These are phyloP conservation scores for Dioszegia hungarica DNA, from an alignment of 768 basidiomycete species.

Conservation along the genomic window DNA sequence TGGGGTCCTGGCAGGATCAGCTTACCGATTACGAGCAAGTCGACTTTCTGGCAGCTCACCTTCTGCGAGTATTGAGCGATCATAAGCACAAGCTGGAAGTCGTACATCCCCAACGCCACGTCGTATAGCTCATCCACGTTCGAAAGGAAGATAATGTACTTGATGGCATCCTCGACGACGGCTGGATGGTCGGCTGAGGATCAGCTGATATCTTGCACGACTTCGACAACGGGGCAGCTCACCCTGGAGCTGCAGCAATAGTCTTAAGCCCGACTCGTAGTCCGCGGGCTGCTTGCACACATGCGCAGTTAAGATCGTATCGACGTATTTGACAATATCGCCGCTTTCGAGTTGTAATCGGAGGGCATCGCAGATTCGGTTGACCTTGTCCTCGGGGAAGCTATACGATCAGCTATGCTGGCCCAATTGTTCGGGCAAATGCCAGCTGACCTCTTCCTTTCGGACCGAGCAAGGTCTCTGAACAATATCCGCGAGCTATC, in stretches of 20 bases:
- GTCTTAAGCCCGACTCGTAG: slow-evolving; percentile 72
- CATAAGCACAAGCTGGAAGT: slow-evolving; percentile 91
- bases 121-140: slow-evolving; percentile 88
- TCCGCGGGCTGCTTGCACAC: slow-evolving; percentile 88
- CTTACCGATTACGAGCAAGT: slow-evolving; percentile 6
- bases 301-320: slow-evolving; percentile 85
- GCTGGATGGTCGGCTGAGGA: slow-evolving; percentile 59
- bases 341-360: slow-evolving; percentile 63
- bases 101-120: slow-evolving; percentile 96
- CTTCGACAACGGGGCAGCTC: slow-evolving; percentile 14
- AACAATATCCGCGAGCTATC: slow-evolving; percentile 47
- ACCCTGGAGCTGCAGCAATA: slow-evolving; percentile 77
- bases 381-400: slow-evolving; percentile 51
- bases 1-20: slow-evolving; percentile 68
- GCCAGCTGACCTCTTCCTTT: background rate
- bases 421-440: background rate
- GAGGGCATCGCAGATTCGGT: slow-evolving; percentile 70
- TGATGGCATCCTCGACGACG: slow-evolving; percentile 91
- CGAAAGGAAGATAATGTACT: slow-evolving; percentile 96
- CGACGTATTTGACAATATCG: slow-evolving; percentile 75
- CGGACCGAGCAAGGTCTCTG: slow-evolving; percentile 12
- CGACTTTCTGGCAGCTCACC: slow-evolving; percentile 52
- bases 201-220: slow-evolving; percentile 4
- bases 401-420: background rate
- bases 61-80: slow-evolving; percentile 96